Conservation (phyloP, 495 filamentous ascomycete genomes). For the Aspergillus affinis region DNA sequence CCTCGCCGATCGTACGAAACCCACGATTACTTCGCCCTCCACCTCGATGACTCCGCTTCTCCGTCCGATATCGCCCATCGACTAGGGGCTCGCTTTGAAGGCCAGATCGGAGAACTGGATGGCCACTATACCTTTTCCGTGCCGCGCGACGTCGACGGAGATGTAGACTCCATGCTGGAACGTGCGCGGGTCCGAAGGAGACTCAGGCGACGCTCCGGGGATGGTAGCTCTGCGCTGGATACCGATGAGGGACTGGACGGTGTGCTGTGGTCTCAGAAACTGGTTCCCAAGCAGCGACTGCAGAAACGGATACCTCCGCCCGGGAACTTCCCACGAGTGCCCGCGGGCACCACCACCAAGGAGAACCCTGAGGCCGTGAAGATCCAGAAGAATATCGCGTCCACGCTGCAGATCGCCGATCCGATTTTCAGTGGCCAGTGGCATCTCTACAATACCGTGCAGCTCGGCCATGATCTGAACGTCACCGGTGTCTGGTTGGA, state of each 20-base stretch:
- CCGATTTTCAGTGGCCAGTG: constrained; percentile 93
- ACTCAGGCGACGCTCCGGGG: constrained; percentile 53
- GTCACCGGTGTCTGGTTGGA: constrained; percentile 88
- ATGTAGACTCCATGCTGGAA: constrained; percentile 60
- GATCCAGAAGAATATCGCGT: constrained; percentile 59
- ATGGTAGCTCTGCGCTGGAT: constrained; percentile 33
- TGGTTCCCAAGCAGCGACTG: constrained; percentile 68
- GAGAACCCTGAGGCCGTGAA: constrained; percentile 51
- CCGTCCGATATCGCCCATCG: constrained; percentile 71
- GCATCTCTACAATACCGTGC: constrained; percentile 85
- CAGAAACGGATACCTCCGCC: constrained; percentile 70
- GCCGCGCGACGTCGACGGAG: constrained; percentile 48
- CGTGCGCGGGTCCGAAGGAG: constrained; percentile 56
- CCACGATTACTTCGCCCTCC: constrained; percentile 88
- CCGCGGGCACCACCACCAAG: constrained; percentile 8
- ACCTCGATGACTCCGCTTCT: constrained; percentile 63
- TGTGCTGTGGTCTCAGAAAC: constrained; percentile 79
- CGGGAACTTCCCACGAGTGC: constrained; percentile 8
- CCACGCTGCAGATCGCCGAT: constrained; percentile 70
- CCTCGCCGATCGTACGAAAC: constrained; percentile 62
- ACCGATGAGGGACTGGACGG: constrained; percentile 62
- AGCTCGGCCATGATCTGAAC: constrained; percentile 89
- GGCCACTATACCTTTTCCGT: constrained; percentile 86
- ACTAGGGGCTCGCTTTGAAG: constrained; percentile 80
- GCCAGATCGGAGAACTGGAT: constrained; percentile 72